Evolutionary conservation across 106 monocot genomes (phyloP), one percentile per base, ranked within the genome.

Genomic region (Apostasia ramifera): DNA sequence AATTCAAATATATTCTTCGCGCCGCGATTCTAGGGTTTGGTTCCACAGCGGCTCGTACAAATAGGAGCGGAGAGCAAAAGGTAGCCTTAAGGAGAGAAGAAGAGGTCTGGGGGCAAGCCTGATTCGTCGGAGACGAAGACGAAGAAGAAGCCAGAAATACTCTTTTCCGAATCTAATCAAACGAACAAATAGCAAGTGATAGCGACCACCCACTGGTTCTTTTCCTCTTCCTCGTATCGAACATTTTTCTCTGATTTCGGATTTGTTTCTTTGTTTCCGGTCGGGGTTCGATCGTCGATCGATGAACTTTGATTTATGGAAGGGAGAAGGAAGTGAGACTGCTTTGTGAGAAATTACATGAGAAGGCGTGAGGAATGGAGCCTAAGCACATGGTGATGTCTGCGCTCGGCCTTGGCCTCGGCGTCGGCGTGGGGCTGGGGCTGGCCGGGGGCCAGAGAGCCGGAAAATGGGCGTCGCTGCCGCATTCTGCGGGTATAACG

Each of bases 321-420:
- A 68, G 42, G 54, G 41, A 53, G 57, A 6, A 70, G 58, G 44
- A 9, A 3, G 8, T 37, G 40, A 38, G 43, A 7, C 11, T 10
- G 10, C 26, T 26, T 26, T 0, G 2, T 57, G 38, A 42, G 41
- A 60, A 60, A 5, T 38, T 42, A 7, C 26, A 58, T 45, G 26
- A 2, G 47, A 26, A 26, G 26, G 13, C 38, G 63, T 46, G 63
- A 46, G 56, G 5, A 43, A 87, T 87, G 86, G 86, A 87, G 67
- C 74, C 80, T 39, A 83, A 83, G 74, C 83, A 80, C 39, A 51
- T 87, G 8, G 47, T 87, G 60, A 83, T 87, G 80, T 87, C 86
- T 38, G 86, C 86, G 46, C 56, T 87, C 11, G 83, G 86, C 4
- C 14, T 86, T 6, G 86, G 86, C 48, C 60, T 87, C 15, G 86